A percentile compares a stretch with the other conserved stretches of the same genome.
Conservation (phyloP, 2,329 filamentous ascomycete species). For the Aspergillus costaricaensis region DNA sequence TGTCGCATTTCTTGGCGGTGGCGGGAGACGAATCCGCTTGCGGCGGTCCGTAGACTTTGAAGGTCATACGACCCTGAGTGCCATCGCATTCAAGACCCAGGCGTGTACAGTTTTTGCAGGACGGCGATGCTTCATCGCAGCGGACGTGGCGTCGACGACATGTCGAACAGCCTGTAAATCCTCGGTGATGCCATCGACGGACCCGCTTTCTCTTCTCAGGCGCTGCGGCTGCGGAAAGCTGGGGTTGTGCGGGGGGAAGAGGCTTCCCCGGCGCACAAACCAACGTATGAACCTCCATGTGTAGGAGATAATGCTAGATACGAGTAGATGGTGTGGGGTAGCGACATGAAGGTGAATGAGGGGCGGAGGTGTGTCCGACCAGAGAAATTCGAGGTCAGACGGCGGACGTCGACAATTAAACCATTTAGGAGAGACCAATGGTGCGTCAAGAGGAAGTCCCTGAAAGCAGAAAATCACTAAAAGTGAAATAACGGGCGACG, state of each 20-base stretch:
- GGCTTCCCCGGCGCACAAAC: constrained; percentile 21
- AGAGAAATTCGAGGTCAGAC: constrained; percentile 1
- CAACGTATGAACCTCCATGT: constrained; percentile 33
- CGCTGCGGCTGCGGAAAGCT: constrained; percentile 13
- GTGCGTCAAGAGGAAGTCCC: not conserved
- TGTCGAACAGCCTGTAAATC: constrained; percentile 45
- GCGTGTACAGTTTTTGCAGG: constrained; percentile 42
- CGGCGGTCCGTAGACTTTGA: constrained; percentile 40
- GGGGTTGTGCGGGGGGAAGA: constrained; percentile 19
- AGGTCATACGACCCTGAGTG: constrained; percentile 40
- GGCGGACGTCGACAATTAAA: not conserved
- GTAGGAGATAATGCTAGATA: constrained; percentile 18
- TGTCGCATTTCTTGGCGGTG: constrained; percentile 25
- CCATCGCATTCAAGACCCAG: constrained; percentile 37
- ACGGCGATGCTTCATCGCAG: constrained; percentile 40
- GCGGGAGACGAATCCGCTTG: constrained; percentile 21
- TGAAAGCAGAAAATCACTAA: not conserved
- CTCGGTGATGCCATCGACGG: constrained; percentile 45
- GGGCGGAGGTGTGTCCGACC: constrained; percentile 6
- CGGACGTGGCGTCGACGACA: constrained; percentile 44
- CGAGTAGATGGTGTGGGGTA: constrained; percentile 11
- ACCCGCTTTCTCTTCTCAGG: constrained; percentile 35
- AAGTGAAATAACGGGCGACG: not conserved
- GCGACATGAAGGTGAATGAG: constrained; percentile 29
- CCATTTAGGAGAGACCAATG: not conserved